A percentile compares a stretch with the other conserved stretches of the same genome.
phyloP scores from a whole-genome alignment of 148 eudicot genomes.

The Diospyros lotus region DNA sequence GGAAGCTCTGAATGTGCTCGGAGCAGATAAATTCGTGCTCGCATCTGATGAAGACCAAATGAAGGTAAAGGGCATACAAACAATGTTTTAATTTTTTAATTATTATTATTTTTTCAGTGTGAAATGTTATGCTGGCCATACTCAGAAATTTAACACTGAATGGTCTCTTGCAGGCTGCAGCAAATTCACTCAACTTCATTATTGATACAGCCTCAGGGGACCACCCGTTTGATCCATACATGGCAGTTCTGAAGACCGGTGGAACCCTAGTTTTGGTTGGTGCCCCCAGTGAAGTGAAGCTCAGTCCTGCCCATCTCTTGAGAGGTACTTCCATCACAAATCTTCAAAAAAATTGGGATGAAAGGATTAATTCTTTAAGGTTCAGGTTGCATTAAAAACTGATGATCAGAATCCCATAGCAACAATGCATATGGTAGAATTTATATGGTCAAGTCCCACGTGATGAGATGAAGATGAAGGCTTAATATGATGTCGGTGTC shows the following conservation, averaged over 20 bases:
- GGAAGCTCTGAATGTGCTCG: slow-evolving; percentile 33
- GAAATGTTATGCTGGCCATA: too few relatives aligned
- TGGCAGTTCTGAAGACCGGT: slow-evolving; percentile 13
- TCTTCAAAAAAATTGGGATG: too few relatives aligned
- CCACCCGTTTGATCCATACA: slow-evolving; percentile 17
- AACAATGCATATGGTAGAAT: too few relatives aligned
- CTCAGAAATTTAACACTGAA: background rate
- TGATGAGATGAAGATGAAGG: too few relatives aligned
- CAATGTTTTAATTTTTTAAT: too few relatives aligned
- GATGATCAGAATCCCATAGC: too few relatives aligned
- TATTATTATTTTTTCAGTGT: too few relatives aligned
- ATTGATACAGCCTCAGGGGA: slow-evolving; percentile 20
- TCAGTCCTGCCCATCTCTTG: slow-evolving; percentile 13
- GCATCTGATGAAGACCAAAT: slow-evolving; percentile 29
- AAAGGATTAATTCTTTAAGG: too few relatives aligned
- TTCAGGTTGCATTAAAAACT: too few relatives aligned
- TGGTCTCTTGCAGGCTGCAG: background rate
- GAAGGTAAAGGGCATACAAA: slow-evolving; percentile 16
- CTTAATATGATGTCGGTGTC: too few relatives aligned
- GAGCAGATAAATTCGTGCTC: slow-evolving; percentile 32
- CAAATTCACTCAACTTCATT: slow-evolving; percentile 8
- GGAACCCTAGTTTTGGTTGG: slow-evolving; percentile 19
- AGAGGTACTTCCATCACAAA: background rate
- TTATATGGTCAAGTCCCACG: too few relatives aligned
- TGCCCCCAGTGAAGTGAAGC: slow-evolving; percentile 17